Percentiles rank a stretch among this genome's conserved stretches.
Evolutionary conservation across 176 grass and related monocot species (phyloP).

Genomic region (Cymbopogon citratus): DNA sequence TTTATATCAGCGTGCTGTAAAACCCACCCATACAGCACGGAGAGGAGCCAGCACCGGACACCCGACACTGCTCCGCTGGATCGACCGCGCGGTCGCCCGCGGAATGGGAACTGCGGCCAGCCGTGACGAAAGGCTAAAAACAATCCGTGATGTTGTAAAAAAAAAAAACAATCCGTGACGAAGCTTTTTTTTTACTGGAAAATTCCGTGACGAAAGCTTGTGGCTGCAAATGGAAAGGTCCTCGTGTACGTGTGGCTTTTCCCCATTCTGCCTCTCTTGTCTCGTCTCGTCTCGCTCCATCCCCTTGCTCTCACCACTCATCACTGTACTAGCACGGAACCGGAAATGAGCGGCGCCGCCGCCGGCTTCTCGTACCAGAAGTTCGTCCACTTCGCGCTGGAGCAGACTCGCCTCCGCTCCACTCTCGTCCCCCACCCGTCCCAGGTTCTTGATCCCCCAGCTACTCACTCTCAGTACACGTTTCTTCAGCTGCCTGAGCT

Average conservation of each 20-base stretch:
- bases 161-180: too few species aligned
- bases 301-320: not conserved
- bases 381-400: slow-evolving; percentile 67
- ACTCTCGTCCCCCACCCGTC: slow-evolving; percentile 56
- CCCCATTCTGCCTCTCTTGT: not conserved
- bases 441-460: slow-evolving; percentile 39
- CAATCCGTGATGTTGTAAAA: too few species aligned
- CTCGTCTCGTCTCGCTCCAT: not conserved
- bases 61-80: too few species aligned
- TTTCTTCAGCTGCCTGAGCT: not conserved
- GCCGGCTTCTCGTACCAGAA: slow-evolving; percentile 57
- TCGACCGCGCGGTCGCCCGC: too few species aligned
- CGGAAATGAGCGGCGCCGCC: slow-evolving; percentile 17
- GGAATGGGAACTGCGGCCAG: too few species aligned
- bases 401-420: slow-evolving; percentile 57
- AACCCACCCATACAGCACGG: too few species aligned
- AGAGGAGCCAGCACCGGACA: too few species aligned
- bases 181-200: too few species aligned
- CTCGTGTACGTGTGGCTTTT: slow-evolving; percentile 8
- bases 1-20: too few species aligned
- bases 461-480: not conserved
- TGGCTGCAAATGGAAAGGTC: not conserved
- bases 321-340: not conserved
- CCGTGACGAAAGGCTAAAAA: too few species aligned
- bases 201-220: not conserved